Base-by-base conservation (phyloP, 2,329 filamentous ascomycete species). In the Colletotrichum spaethianum region DNA sequence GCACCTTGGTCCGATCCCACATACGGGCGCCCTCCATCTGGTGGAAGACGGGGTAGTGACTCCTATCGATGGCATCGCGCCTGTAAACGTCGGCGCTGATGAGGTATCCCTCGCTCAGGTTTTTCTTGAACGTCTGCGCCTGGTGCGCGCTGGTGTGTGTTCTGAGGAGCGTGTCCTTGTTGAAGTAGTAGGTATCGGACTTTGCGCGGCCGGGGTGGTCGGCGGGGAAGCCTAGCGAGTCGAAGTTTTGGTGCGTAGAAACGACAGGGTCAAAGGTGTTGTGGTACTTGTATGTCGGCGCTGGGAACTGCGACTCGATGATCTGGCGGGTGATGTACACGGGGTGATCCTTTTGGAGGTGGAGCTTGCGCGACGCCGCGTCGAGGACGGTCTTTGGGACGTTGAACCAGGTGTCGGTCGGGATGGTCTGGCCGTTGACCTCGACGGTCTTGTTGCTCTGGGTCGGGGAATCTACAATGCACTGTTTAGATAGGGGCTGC, bases 141-240 rank as follows among this genome's bases (percentile, higher is more conserved):
- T 99, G 94, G 80, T 99, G 96, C 0, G 96, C 96, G 76, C 94
- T 96, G 2, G 96, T 98, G 82, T 99, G 96, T 0, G 96, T 99
- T 68, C 96, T 90, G 52, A 99, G 85, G 2, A 99, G 91, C 0
- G 93, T 97, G 63, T 90, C 84, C 75, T 92, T 86, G 83, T 98
- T 98, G 79, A 99, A 84, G 82, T 99, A 99, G 86, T 98, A 99
- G 0, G 96, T 98, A 83, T 99, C 96, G 18, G 94, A 96, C 76
- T 90, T 91, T 75, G 90, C 93, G 62, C 96, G 92, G 72, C 96
- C 96, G 4, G 95, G 93, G 78, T 99, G 96, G 80, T 98, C 93
- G 8, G 87, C 78, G 0, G 95, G 93, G 79, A 99, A 98, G 55
- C 95, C 95, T 9, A 99, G 86, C n/a, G 95, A 96, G 83, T 99